phyloP scores from a whole-genome alignment of 202 grass and related monocot species.

The Setaria italica region DNA sequence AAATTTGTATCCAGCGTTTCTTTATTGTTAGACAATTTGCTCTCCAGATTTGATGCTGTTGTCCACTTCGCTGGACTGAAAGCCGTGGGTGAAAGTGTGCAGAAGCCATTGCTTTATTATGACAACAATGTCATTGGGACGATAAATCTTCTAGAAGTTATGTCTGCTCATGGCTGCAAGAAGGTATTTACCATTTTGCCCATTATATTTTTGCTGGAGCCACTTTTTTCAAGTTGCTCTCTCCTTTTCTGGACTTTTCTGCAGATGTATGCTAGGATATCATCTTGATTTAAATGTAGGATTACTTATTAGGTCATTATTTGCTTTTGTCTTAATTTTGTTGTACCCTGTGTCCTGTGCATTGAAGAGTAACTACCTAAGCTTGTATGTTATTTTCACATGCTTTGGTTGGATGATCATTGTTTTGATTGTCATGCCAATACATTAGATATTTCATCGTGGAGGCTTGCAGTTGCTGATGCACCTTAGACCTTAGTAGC shows the following conservation, averaged over 20 bases:
- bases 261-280: conserved; percentile 9
- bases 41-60: conserved; percentile 82
- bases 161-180: conserved; percentile 81
- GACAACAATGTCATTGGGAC: conserved; percentile 86
- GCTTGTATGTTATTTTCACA: conserved; percentile 21
- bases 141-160: conserved; percentile 83
- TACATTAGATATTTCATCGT: background rate
- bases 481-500: conserved; percentile 9
- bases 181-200: conserved; percentile 61
- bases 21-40: conserved; percentile 45
- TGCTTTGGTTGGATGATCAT: background rate
- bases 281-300: conserved; percentile 23
- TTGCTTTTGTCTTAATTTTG: conserved; percentile 4
- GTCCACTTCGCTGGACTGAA: conserved; percentile 86
- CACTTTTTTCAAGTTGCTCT: conserved; percentile 2
- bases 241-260: conserved; percentile 42
- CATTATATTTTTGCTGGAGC: background rate
- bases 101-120: conserved; percentile 91
- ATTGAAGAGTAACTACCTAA: conserved; percentile 24
- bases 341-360: background rate
- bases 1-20: conserved; percentile 25
- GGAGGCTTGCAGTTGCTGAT: conserved; percentile 9
- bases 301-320: background rate
- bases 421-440: background rate
- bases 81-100: conserved; percentile 84